Evolutionary conservation across 805 yeast species (phyloP).

Genomic region (Crinitomyces ghanaensis): DNA sequence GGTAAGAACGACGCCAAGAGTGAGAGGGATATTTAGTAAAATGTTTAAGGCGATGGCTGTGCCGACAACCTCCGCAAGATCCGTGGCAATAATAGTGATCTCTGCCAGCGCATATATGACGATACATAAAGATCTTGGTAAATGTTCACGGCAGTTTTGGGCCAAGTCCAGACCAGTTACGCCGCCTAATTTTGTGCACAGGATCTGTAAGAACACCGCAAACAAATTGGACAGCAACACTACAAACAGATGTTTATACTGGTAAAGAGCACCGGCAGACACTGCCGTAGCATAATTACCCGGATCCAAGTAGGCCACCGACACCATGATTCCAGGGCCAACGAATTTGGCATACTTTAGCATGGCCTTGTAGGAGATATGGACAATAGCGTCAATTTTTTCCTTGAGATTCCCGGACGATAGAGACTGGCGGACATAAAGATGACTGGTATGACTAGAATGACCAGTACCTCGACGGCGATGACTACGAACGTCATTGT

Average conservation of each 20-base stretch:
- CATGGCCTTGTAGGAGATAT: conserved; percentile 19
- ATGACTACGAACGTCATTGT: no score
- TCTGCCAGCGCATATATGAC: conserved; percentile 70
- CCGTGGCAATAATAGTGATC: conserved; percentile 87
- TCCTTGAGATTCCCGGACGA: conserved; percentile 7
- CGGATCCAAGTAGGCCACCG: conserved; percentile 90
- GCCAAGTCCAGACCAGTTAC: conserved; percentile 91
- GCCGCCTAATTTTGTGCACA: conserved; percentile 78
- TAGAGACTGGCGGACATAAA: no score
- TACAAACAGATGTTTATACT: conserved; percentile 61
- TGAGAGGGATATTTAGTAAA: conserved; percentile 64
- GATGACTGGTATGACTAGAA: no score
- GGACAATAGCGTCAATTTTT: conserved; percentile 9
- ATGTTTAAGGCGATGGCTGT: conserved; percentile 89
- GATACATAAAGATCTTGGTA: conserved; percentile 41
- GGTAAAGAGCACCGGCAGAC: conserved; percentile 72
- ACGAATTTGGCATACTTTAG: conserved; percentile 54
- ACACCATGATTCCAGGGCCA: conserved; percentile 82
- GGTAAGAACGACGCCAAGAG: conserved; percentile 75
- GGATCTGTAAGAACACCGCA: conserved; percentile 72
- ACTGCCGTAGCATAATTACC: conserved; percentile 90
- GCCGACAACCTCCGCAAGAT: conserved; percentile 96
- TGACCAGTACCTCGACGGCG: no score
- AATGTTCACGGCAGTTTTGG: conserved; percentile 66
- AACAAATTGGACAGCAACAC: conserved; percentile 68